Evolutionary conservation across 768 basidiomycete genomes (phyloP).

Genomic region (Boletus pseudopeckii): DNA sequence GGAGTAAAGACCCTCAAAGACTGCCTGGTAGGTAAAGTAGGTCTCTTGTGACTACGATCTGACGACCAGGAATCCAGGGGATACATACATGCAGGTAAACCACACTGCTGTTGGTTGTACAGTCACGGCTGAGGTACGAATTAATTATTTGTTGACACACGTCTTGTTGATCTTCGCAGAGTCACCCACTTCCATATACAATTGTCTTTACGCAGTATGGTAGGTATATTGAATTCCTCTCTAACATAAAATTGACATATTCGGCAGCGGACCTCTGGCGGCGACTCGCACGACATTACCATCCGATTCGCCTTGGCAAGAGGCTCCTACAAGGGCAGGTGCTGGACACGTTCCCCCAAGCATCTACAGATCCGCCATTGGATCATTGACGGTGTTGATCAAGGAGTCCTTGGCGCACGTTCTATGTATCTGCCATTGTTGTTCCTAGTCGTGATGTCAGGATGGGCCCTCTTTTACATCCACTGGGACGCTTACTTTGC

Average conservation of each 20-base stretch:
- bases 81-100: conserved; percentile 27
- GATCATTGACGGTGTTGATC: conserved; percentile 8
- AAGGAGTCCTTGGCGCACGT: conserved; percentile 15
- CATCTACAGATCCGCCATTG: conserved; percentile 3
- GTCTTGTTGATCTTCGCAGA: conserved; percentile 35
- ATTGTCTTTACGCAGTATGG: conserved; percentile 60
- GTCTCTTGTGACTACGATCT: not conserved
- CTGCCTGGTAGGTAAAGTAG: conserved; percentile 58
- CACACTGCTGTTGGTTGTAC: conserved; percentile 23
- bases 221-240: conserved; percentile 13
- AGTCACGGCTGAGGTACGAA: conserved; percentile 20
- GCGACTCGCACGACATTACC: conserved; percentile 52
- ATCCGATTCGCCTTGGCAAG: conserved; percentile 52
- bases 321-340: conserved; percentile 47
- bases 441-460: conserved; percentile 15
- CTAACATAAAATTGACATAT: not conserved
- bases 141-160: not conserved
- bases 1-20: conserved; percentile 78
- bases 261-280: conserved; percentile 46
- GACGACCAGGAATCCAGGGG: conserved; percentile 17
- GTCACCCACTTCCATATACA: conserved; percentile 48
- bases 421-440: conserved; percentile 27
- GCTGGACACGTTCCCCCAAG: conserved; percentile 46
- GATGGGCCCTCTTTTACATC: not conserved
- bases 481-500: conserved; percentile 42